phyloP scores from a whole-genome alignment of 495 filamentous ascomycete species.

The Podospora comata region DNA sequence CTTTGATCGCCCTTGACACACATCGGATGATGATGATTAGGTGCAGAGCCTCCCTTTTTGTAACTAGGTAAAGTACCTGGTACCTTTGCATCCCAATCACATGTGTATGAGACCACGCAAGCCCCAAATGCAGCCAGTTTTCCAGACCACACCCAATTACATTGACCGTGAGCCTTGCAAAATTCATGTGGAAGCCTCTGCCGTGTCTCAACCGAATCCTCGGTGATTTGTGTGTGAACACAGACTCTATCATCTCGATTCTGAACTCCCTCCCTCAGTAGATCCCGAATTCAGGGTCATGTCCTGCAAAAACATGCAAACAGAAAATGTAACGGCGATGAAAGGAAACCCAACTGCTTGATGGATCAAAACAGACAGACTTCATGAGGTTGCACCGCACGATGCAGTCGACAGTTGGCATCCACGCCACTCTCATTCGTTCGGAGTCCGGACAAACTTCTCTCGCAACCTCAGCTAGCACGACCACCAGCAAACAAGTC shows the following conservation, averaged over 20 bases:
- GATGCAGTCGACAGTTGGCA: not conserved
- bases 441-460: conserved; percentile 21
- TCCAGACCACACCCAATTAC: not conserved
- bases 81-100: not conserved
- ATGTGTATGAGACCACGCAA: not conserved
- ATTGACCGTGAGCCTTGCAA: not conserved
- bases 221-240: not conserved
- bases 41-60: not conserved
- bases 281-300: not conserved
- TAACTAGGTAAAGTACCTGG: no score
- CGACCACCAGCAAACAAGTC: not conserved
- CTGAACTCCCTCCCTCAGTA: not conserved
- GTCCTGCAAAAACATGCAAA: not conserved
- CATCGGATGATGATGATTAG: not conserved
- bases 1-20: not conserved
- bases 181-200: not conserved
- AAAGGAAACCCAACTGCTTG: not conserved
- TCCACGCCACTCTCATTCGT: not conserved
- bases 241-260: not conserved
- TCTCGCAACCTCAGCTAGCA: not conserved
- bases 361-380: not conserved
- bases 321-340: not conserved
- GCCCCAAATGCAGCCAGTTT: not conserved
- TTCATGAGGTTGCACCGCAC: not conserved
- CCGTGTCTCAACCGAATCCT: not conserved